These are phyloP conservation scores for Colletotrichum gigasporum DNA, from an alignment of 2,329 filamentous ascomycete genomes.

Conservation along the genomic window DNA sequence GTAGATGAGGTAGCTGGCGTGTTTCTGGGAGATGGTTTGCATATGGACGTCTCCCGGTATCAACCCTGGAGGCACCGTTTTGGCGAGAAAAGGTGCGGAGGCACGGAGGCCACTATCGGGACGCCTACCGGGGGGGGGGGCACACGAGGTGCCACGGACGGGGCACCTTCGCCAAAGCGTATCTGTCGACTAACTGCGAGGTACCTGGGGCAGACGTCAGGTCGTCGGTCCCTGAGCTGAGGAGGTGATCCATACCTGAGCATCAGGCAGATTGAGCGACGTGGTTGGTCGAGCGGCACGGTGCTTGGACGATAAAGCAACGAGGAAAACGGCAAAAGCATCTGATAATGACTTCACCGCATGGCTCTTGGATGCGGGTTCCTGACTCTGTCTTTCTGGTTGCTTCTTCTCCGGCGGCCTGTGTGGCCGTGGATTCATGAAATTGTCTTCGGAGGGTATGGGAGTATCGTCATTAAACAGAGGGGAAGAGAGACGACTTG, in stretches of 20 bases:
- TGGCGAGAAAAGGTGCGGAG: slow-evolving; percentile 11
- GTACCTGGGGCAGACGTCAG: not conserved
- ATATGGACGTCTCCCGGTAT: slow-evolving; percentile 19
- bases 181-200: not conserved
- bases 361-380: slow-evolving; percentile 6
- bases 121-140: not conserved
- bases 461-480: slow-evolving; percentile 7
- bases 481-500: not conserved
- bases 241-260: not conserved
- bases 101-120: slow-evolving; percentile 10
- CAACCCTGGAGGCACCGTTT: slow-evolving; percentile 17
- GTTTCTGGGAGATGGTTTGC: slow-evolving; percentile 23
- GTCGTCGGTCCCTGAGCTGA: not conserved
- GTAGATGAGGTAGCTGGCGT: slow-evolving; percentile 18
- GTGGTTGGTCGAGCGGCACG: slow-evolving; percentile 12
- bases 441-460: not conserved
- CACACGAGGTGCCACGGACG: not conserved
- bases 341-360: slow-evolving; percentile 31
- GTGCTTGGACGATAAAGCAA: slow-evolving; percentile 29
- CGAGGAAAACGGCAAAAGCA: slow-evolving; percentile 25
- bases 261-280: slow-evolving; percentile 2
- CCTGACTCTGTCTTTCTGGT: slow-evolving; percentile 9
- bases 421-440: slow-evolving; percentile 1
- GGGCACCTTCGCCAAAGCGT: not conserved
- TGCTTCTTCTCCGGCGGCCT: not conserved